phyloP scores from a whole-genome alignment of 345 rosid species.

The Gossypium ekmanianum region DNA sequence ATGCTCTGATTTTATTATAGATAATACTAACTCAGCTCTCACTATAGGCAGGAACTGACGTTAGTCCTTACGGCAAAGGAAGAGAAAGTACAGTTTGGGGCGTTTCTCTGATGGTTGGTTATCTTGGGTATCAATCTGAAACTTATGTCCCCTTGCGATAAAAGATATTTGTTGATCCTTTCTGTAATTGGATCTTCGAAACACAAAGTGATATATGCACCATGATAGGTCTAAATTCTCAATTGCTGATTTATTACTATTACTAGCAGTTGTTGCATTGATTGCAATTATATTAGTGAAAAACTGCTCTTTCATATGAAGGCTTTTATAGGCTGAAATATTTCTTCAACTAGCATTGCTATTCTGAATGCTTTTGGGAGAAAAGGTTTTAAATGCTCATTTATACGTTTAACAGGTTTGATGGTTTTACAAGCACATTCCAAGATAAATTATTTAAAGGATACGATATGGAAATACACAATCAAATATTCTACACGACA shows the following conservation, averaged over 20 bases:
- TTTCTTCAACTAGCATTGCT: background rate
- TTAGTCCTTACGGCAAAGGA: conserved; percentile 77
- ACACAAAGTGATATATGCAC: background rate
- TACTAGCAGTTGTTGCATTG: background rate
- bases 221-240: conserved; percentile 8
- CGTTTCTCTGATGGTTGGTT: conserved; percentile 79
- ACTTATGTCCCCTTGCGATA: conserved; percentile 13
- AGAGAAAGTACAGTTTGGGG: conserved; percentile 97
- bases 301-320: background rate
- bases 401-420: conserved; percentile 54
- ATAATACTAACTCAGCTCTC: conserved; percentile 14
- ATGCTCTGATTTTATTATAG: background rate
- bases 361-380: background rate
- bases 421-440: conserved; percentile 95
- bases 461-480: conserved; percentile 92
- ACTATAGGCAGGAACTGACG: conserved; percentile 71
- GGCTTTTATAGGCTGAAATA: background rate
- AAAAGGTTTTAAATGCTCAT: conserved; percentile 4
- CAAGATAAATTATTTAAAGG: conserved; percentile 95
- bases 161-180: conserved; percentile 1
- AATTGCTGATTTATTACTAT: background rate
- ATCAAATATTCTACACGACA: conserved; percentile 93
- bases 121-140: conserved; percentile 69
- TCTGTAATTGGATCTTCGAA: background rate
- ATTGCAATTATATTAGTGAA: background rate